Conservation (phyloP, 805 yeast species). For the Priceomyces haplophilus region DNA sequence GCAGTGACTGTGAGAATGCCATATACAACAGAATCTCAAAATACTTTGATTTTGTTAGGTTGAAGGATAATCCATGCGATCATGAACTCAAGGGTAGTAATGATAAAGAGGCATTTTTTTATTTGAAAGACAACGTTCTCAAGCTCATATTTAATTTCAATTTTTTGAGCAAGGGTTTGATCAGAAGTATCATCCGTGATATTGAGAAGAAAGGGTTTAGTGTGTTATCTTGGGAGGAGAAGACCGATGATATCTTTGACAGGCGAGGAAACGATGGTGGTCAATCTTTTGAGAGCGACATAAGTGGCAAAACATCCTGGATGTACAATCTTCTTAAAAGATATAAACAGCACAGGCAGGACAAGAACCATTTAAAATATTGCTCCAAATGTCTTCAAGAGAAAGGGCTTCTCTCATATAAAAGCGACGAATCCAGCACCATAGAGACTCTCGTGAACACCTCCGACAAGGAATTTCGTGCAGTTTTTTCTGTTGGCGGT, state of each 20-base stretch:
- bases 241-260: slow-evolving; percentile 14
- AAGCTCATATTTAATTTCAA: slow-evolving; percentile 20
- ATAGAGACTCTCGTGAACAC: slow-evolving; percentile 26
- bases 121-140: slow-evolving; percentile 23
- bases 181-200: slow-evolving; percentile 21
- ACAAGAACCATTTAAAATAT: slow-evolving; percentile 35
- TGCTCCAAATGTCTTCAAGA: slow-evolving; percentile 41
- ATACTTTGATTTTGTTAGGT: slow-evolving; percentile 10
- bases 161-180: slow-evolving; percentile 13
- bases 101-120: slow-evolving; percentile 13
- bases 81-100: slow-evolving; percentile 1
- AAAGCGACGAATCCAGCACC: slow-evolving; percentile 13
- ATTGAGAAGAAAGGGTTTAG: slow-evolving; percentile 39
- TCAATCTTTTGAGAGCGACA: slow-evolving; percentile 14
- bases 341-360: slow-evolving; percentile 15
- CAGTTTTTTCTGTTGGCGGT: slow-evolving; percentile 50
- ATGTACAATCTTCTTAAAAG: slow-evolving; percentile 14
- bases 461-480: slow-evolving; percentile 34
- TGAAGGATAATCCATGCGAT: slow-evolving; percentile 4
- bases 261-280: slow-evolving; percentile 14
- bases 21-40: slow-evolving; percentile 27
- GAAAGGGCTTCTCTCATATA: slow-evolving; percentile 8
- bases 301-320: slow-evolving; percentile 6
- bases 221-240: slow-evolving; percentile 33
- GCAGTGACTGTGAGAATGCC: slow-evolving; percentile 47